These are phyloP conservation scores for Carex littledalei DNA, from an alignment of 176 grass and related monocot genomes.

Conservation along the genomic window DNA sequence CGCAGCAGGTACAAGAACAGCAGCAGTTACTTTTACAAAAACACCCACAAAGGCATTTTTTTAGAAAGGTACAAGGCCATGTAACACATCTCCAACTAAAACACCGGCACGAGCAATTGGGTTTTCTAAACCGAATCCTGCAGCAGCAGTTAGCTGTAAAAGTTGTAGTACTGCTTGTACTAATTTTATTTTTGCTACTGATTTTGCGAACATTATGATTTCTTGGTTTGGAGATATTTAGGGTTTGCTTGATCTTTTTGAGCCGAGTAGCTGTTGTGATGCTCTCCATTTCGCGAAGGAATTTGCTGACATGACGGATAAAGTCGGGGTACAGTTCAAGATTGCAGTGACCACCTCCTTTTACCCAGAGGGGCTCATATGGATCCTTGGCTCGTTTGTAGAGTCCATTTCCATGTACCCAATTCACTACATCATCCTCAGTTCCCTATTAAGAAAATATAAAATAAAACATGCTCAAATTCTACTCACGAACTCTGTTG, in stretches of 20 bases:
- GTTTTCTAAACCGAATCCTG: conserved; percentile 57
- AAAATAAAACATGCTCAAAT: not conserved
- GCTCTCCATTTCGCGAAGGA: conserved; percentile 77
- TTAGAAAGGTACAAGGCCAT: conserved; percentile 10
- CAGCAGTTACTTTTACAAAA: conserved; percentile 28
- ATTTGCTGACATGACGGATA: conserved; percentile 80
- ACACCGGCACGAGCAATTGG: conserved; percentile 45
- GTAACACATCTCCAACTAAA: conserved; percentile 30
- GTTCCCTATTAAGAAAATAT: conserved; percentile 56
- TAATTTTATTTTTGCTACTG: conserved; percentile 1
- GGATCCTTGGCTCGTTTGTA: conserved; percentile 90
- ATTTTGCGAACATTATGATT: not conserved
- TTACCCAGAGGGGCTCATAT: conserved; percentile 96
- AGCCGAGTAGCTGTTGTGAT: conserved; percentile 62
- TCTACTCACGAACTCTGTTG: not conserved
- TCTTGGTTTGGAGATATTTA: conserved; percentile 34
- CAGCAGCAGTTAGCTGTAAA: conserved; percentile 86
- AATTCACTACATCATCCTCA: conserved; percentile 92
- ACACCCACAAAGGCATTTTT: conserved; percentile 25
- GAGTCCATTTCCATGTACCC: conserved; percentile 78
- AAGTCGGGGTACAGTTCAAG: conserved; percentile 94
- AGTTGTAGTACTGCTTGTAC: conserved; percentile 50
- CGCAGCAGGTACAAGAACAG: conserved; percentile 35
- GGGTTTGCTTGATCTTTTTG: conserved; percentile 73
- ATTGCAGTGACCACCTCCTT: conserved; percentile 98